Evolutionary conservation across 176 grass and related monocot genomes (phyloP).

Genomic region (Musa schizocarpa): DNA sequence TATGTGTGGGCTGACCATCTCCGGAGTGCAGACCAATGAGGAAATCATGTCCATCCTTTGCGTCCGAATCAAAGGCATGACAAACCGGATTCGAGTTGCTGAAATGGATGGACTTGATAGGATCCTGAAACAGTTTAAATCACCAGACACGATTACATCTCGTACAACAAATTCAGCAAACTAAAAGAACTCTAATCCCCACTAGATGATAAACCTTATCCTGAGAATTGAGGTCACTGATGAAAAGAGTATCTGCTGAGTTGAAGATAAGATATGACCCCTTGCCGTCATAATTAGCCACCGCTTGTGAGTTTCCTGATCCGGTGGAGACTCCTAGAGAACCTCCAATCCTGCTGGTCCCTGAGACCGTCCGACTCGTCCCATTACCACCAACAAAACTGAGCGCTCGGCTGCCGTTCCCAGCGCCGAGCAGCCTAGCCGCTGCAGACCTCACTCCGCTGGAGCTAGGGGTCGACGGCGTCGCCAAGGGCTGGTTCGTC

Average conservation of each 20-base stretch:
- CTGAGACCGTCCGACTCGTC: conserved; percentile 47
- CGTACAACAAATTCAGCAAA: not conserved
- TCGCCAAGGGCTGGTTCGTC: conserved; percentile 43
- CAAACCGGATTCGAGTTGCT: conserved; percentile 69
- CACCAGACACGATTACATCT: conserved; percentile 10
- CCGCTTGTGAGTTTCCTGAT: conserved; percentile 29
- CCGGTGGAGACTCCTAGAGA: conserved; percentile 31
- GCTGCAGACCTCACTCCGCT: conserved; percentile 77
- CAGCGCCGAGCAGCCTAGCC: conserved; percentile 58
- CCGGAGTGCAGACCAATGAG: conserved; percentile 70
- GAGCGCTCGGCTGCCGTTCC: conserved; percentile 58
- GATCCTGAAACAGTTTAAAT: conserved; percentile 41
- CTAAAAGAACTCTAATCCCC: conserved; percentile 5
- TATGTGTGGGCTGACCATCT: conserved; percentile 42
- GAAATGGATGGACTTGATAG: conserved; percentile 85
- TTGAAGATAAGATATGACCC: conserved; percentile 87
- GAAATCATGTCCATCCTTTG: conserved; percentile 85
- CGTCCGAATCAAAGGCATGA: conserved; percentile 90
- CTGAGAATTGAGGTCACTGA: conserved; percentile 88
- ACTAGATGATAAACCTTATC: conserved; percentile 53
- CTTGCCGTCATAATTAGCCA: conserved; percentile 72
- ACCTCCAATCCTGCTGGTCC: conserved; percentile 54
- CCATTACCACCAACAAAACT: conserved; percentile 74
- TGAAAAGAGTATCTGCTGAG: conserved; percentile 58
- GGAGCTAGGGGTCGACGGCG: conserved; percentile 49